Conservation (phyloP, 2,329 filamentous ascomycete species). For the Didymella segeticola region DNA sequence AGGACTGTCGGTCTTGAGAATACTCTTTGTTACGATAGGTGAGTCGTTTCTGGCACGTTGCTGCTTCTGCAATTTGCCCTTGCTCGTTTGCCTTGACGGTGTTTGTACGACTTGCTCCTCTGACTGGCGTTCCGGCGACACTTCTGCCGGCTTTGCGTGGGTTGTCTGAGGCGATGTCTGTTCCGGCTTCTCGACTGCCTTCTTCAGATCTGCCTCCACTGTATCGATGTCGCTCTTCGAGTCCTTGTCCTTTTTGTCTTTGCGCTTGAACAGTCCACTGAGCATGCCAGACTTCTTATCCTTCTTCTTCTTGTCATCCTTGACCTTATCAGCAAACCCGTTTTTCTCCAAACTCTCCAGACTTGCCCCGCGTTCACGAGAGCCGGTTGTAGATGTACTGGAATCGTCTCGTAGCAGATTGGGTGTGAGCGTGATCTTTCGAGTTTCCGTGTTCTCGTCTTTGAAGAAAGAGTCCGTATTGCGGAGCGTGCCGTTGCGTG, state of each 20-base stretch:
- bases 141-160: conserved; percentile 42
- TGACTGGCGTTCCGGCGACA: conserved; percentile 35
- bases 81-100: conserved; percentile 44
- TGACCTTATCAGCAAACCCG: conserved; percentile 64
- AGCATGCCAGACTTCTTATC: conserved; percentile 75
- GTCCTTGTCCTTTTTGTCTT: conserved; percentile 65
- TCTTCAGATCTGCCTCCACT: conserved; percentile 55
- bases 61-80: conserved; percentile 49
- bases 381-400: conserved; percentile 47
- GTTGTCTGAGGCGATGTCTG: conserved; percentile 41
- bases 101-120: conserved; percentile 35
- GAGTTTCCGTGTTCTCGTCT: conserved; percentile 91
- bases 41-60: conserved; percentile 41
- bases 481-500: conserved; percentile 83
- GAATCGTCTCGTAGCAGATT: conserved; percentile 86
- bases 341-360: conserved; percentile 79
- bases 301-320: conserved; percentile 79
- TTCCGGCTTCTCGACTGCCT: conserved; percentile 47
- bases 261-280: conserved; percentile 71
- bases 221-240: conserved; percentile 38
- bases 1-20: conserved; percentile 41
- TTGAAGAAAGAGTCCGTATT: conserved; percentile 98
- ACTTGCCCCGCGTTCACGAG: conserved; percentile 65
- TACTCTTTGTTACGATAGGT: conserved; percentile 42
- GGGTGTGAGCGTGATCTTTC: conserved; percentile 96